Evolutionary conservation across 1,284 basidiomycete genomes (phyloP).

Genomic region (Sanghuangporus baumii): DNA sequence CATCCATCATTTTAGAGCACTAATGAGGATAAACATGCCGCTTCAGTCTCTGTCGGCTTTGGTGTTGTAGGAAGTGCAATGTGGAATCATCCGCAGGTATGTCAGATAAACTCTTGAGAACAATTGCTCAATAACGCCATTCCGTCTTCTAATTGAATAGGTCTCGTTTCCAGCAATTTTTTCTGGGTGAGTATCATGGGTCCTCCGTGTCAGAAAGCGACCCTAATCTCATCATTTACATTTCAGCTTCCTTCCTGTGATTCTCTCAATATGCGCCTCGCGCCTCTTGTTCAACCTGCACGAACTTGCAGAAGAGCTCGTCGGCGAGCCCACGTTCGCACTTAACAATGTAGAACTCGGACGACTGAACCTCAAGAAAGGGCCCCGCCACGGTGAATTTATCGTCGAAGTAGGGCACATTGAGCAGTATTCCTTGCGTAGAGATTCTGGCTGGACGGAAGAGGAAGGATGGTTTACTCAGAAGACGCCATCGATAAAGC

Average conservation of each 20-base stretch:
- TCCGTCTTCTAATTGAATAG: not conserved
- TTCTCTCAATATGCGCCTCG: slow-evolving; percentile 13
- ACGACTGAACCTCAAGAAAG: slow-evolving; percentile 10
- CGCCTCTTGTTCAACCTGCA: slow-evolving; percentile 14
- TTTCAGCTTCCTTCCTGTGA: slow-evolving; percentile 8
- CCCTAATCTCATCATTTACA: not conserved
- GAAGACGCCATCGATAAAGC: not conserved
- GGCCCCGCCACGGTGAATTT: slow-evolving; percentile 9
- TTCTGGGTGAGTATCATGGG: not conserved
- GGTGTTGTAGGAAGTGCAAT: slow-evolving; percentile 13
- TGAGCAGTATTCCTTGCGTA: not conserved
- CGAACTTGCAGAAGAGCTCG: slow-evolving; percentile 12
- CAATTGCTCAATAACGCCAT: not conserved
- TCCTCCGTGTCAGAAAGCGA: not conserved
- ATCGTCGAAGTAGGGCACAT: not conserved
- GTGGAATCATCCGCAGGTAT: slow-evolving; percentile 5
- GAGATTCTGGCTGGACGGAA: not conserved
- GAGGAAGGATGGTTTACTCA: not conserved
- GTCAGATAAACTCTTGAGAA: not conserved
- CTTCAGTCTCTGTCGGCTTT: slow-evolving; percentile 10
- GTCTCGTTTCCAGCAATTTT: slow-evolving; percentile 12
- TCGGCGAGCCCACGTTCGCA: slow-evolving; percentile 10
- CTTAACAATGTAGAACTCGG: slow-evolving; percentile 15
- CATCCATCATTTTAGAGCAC: not conserved
- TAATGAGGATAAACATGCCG: not conserved